A percentile compares a stretch with the other conserved stretches of the same genome.
phyloP scores from a whole-genome alignment of 345 rosid genomes.

The Melaleuca quinquenervia region DNA sequence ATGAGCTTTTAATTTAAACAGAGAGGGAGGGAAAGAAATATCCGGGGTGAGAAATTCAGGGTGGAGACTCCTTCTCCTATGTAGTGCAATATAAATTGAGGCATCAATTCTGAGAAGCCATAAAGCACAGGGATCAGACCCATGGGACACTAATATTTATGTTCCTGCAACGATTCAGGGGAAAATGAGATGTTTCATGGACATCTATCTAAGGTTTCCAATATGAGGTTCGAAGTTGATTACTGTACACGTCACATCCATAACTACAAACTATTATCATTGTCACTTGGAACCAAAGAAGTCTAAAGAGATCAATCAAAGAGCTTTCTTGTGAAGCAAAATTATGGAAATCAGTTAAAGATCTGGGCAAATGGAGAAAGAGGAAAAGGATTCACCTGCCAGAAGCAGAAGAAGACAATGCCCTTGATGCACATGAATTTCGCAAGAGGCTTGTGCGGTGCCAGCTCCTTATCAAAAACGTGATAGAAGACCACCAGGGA shows the following conservation, averaged over 20 bases:
- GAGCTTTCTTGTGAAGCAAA: not conserved
- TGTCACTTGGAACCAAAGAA: too few species aligned
- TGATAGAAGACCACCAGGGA: slow-evolving; percentile 85
- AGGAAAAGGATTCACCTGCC: slow-evolving; percentile 59
- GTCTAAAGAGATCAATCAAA: not conserved
- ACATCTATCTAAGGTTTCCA: not conserved
- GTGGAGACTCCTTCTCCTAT: not conserved
- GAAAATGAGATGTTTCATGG: fast-evolving
- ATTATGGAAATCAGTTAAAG: not conserved
- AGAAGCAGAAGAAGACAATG: slow-evolving; percentile 93
- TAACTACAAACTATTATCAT: not conserved
- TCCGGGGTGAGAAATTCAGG: not conserved
- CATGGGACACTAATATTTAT: not conserved
- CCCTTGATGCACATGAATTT: slow-evolving; percentile 99
- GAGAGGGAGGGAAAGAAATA: not conserved
- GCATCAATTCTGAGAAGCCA: not conserved
- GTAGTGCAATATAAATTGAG: not conserved
- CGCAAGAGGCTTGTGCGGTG: slow-evolving; percentile 89
- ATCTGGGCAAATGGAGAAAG: not conserved
- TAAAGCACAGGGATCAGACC: not conserved
- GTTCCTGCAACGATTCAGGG: not conserved
- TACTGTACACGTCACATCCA: not conserved
- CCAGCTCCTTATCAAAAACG: slow-evolving; percentile 86
- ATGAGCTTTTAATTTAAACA: not conserved
- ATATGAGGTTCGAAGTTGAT: not conserved